These are phyloP conservation scores for Akanthomyces dipterigenus DNA, from an alignment of 2,329 filamentous ascomycete species.

Conservation along the genomic window DNA sequence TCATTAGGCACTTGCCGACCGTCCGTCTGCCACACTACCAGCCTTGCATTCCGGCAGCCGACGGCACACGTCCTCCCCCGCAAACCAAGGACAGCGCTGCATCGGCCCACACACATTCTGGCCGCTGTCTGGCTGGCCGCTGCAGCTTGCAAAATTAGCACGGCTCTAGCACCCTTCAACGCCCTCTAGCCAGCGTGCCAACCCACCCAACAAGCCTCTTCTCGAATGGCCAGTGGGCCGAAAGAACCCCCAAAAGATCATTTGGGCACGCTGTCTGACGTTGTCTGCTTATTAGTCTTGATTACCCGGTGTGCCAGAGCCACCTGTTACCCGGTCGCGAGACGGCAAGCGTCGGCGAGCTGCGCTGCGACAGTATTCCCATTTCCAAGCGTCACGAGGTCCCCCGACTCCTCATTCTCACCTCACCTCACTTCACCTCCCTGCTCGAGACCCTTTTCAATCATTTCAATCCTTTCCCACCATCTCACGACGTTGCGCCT, in stretches of 20 bases:
- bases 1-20: not conserved
- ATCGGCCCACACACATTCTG: not conserved
- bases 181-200: conserved; percentile 1
- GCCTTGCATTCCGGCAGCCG: conserved; percentile 10
- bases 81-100: not conserved
- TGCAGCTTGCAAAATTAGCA: not conserved
- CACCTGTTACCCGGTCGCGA: not conserved
- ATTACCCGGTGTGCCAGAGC: not conserved
- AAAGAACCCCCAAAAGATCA: conserved; percentile 2
- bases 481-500: not conserved
- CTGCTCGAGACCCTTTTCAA: not conserved
- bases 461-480: too few species aligned
- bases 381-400: not conserved
- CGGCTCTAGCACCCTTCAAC: not conserved
- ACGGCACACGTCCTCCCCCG: conserved; percentile 4
- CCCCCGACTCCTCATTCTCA: conserved; percentile 8
- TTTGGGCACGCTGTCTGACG: conserved; percentile 6
- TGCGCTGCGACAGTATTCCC: not conserved
- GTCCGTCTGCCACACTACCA: conserved; percentile 3
- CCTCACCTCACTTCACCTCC: conserved; percentile 8
- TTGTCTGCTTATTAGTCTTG: not conserved
- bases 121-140: not conserved
- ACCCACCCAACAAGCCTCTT: not conserved
- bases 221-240: not conserved
- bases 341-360: conserved; percentile 10